Evolutionary conservation across 83 land plant genomes (phyloP), one percentile per base, ranked within the genome.

Genomic region (Larix sibirica): DNA sequence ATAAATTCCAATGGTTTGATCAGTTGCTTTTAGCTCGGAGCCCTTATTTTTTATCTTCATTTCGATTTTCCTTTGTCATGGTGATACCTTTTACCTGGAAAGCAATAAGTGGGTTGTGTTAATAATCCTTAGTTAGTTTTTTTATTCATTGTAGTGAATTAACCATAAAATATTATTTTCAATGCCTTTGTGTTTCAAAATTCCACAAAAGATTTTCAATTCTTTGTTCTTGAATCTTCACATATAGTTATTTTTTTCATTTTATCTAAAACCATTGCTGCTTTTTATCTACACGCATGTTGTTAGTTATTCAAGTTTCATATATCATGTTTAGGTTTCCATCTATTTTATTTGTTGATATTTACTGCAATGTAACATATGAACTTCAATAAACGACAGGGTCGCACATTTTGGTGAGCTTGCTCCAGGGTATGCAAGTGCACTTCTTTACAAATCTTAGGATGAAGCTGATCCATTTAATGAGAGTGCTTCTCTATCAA

Each of bases 381-480:
- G 79, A 2, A 17, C 47, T 24, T 31, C 3, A 18, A 18, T 63
- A 62, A 21, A 69, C 13, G 58, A 79, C 88, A 98, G 99, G 93
- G 99, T 90, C 70, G 84, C 81, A 4, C 99, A 90, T 85, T 91
- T 86, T 88, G 99, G 99, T 66, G 99, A 98, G 83, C 92, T 98
- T 83, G 91, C 95, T 64, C 89, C 87, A 18, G 97, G 96, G 81
- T 98, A 98, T 89, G 99, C 99, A 20, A 85, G 90, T 90, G 95
- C 96, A 8, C 82, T 98, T 54, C 90, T 98, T 9, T 91, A 89
- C 88, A 98, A 95, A 86, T 90, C 92, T n/a, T 97, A 98, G 83
- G 95, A 93, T 13, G 99, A 96, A 83, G 85, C 94, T 79, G 99
- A 96, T 88, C 92, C 96, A n/a, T 64, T 98, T 62, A 90, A 85